Percentiles rank a stretch among this genome's conserved stretches.
Evolutionary conservation across 371 early-diverging fungal species (phyloP).

Genomic region (Mucor irregularis): DNA sequence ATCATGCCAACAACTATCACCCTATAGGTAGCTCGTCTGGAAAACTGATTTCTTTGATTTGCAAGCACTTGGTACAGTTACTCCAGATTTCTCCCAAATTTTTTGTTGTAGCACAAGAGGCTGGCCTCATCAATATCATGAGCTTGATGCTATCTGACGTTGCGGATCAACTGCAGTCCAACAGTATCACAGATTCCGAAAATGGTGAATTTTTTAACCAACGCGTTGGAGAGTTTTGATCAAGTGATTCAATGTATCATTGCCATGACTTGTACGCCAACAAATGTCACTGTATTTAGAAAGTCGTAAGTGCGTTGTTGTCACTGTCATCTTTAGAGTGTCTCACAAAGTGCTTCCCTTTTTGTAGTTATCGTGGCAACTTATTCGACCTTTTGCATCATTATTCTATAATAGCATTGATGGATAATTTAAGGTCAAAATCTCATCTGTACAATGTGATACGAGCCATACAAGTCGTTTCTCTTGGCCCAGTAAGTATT

Average conservation of each 20-base stretch:
- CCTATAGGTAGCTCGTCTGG: slow-evolving; percentile 51
- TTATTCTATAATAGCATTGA: slow-evolving; percentile 39
- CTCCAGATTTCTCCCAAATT: slow-evolving; percentile 52
- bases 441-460: slow-evolving; percentile 42
- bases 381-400: slow-evolving; percentile 61
- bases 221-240: slow-evolving; percentile 53
- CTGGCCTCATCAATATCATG: slow-evolving; percentile 66
- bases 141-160: slow-evolving; percentile 59
- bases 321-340: neutral
- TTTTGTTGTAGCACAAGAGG: slow-evolving; percentile 60
- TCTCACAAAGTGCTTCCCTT: neutral
- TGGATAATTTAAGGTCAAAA: slow-evolving; percentile 45
- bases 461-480: slow-evolving; percentile 34
- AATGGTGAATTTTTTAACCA: slow-evolving; percentile 40
- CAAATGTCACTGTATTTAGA: slow-evolving; percentile 34
- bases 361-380: slow-evolving; percentile 47
- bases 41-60: slow-evolving; percentile 52
- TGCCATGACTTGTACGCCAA: slow-evolving; percentile 39
- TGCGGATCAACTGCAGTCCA: slow-evolving; percentile 29
- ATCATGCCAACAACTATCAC: neutral
- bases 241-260: slow-evolving; percentile 54
- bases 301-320: slow-evolving; percentile 30
- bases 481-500: slow-evolving; percentile 45
- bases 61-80: slow-evolving; percentile 45
- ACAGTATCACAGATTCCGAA: slow-evolving; percentile 1